Evolutionary conservation across 306 rosid species (phyloP).

Genomic region (Lathyrus aphaca): DNA sequence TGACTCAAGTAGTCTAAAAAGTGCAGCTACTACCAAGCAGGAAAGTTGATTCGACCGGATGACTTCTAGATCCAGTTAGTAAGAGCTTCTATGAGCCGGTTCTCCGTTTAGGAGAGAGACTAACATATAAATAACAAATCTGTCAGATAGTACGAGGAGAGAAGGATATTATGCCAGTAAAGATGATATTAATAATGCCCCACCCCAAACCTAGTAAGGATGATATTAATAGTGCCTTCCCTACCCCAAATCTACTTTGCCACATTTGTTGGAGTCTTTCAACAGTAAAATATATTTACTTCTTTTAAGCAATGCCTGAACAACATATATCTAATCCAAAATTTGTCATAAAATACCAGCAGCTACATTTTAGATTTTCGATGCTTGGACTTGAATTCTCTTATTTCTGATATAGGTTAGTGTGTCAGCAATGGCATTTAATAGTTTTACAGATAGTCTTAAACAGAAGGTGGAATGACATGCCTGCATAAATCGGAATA

Average conservation of each 20-base stretch:
- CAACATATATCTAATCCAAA: slow-evolving; percentile 19
- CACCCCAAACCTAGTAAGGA: slow-evolving; percentile 11
- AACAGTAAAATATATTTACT: slow-evolving; percentile 11
- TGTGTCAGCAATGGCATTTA: slow-evolving; percentile 31
- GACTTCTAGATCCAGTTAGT: background rate
- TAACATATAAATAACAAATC: background rate
- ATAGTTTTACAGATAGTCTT: slow-evolving; percentile 15
- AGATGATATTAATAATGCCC: background rate
- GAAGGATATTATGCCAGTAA: slow-evolving; percentile 7
- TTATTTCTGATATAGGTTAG: slow-evolving; percentile 14
- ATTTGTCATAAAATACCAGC: slow-evolving; percentile 21
- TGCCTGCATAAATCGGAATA: slow-evolving; percentile 93
- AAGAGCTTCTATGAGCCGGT: background rate
- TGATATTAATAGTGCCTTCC: background rate
- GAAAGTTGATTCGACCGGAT: background rate
- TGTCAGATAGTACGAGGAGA: background rate
- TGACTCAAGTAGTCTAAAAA: background rate
- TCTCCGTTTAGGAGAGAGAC: background rate
- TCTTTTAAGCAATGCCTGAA: slow-evolving; percentile 26
- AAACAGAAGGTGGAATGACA: slow-evolving; percentile 33
- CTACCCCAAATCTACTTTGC: slow-evolving; percentile 13
- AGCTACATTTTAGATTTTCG: slow-evolving; percentile 21
- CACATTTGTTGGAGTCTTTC: slow-evolving; percentile 27
- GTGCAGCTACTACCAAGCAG: slow-evolving; percentile 22
- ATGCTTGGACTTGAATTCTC: slow-evolving; percentile 16